Evolutionary conservation across 2,329 filamentous ascomycete species (phyloP).

Genomic region (Microdochium paspali): DNA sequence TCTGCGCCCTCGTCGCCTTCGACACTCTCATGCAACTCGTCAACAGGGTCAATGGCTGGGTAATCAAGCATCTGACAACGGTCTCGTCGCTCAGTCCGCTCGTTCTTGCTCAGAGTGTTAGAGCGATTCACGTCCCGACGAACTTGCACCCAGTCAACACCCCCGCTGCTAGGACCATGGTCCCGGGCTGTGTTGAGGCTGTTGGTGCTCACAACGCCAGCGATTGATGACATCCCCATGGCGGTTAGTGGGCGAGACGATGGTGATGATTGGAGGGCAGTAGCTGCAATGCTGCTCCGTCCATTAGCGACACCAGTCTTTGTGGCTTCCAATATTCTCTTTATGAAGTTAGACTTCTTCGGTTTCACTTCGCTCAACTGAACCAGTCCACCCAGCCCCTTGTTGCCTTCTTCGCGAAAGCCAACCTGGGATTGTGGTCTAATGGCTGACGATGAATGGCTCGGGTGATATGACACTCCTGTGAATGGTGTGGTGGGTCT

Average conservation of each 20-base stretch:
- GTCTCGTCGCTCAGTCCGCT: slow-evolving; percentile 75
- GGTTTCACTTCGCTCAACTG: slow-evolving; percentile 49
- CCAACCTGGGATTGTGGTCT: slow-evolving; percentile 58
- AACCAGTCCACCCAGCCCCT: slow-evolving; percentile 69
- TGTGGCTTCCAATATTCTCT: slow-evolving; percentile 87
- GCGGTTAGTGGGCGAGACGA: slow-evolving; percentile 28
- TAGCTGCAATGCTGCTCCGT: slow-evolving; percentile 70
- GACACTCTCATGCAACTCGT: slow-evolving; percentile 74
- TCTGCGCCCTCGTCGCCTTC: slow-evolving; percentile 87
- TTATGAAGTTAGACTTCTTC: slow-evolving; percentile 85
- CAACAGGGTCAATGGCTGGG: slow-evolving; percentile 78
- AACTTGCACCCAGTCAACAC: slow-evolving; percentile 92
- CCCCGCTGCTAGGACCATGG: slow-evolving; percentile 54
- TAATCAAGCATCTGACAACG: slow-evolving; percentile 93
- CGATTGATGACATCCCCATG: slow-evolving; percentile 33
- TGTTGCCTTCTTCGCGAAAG: slow-evolving; percentile 54
- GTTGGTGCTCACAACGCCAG: slow-evolving; percentile 28
- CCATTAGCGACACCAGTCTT: slow-evolving; percentile 90
- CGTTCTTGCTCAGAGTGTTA: slow-evolving; percentile 84
- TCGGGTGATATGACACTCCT: slow-evolving; percentile 84
- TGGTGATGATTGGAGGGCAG: slow-evolving; percentile 32
- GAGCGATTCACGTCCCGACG: slow-evolving; percentile 91
- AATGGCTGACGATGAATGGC: slow-evolving; percentile 55
- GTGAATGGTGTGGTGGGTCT: slow-evolving; percentile 59
- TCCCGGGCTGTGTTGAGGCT: slow-evolving; percentile 51